These are phyloP conservation scores for Cladorrhinum sp. DNA, from an alignment of 2,329 filamentous ascomycete genomes.

Conservation along the genomic window DNA sequence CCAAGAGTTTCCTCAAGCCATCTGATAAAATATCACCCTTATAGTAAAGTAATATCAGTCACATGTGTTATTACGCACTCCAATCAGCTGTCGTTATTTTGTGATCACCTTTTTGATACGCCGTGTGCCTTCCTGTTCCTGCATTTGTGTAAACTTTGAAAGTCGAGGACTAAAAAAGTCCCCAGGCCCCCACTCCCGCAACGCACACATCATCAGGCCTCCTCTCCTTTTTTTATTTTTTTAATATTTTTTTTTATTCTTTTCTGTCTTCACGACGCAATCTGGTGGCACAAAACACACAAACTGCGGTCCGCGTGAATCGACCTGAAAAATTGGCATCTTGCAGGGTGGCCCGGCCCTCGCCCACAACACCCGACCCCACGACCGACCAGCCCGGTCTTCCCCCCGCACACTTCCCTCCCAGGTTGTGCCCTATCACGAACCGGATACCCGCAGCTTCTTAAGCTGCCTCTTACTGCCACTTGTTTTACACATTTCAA, in stretches of 20 bases:
- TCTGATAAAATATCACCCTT: not conserved
- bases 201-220: not conserved
- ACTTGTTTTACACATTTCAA: not conserved
- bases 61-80: not conserved
- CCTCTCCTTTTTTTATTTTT: not conserved
- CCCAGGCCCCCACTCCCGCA: not conserved
- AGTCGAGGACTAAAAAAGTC: not conserved
- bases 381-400: not conserved
- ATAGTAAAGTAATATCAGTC: not conserved
- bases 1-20: not conserved
- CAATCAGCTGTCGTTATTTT: not conserved
- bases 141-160: not conserved
- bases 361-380: not conserved
- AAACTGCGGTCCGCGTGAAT: not conserved
- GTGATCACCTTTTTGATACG: not conserved
- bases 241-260: not conserved
- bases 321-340: not conserved
- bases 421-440: not conserved
- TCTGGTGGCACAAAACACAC: not conserved
- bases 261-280: not conserved
- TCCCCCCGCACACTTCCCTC: not conserved
- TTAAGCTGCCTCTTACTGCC: not conserved
- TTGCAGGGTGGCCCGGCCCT: not conserved
- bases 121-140: not conserved
- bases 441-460: conserved; percentile 8